Evolutionary conservation across 306 rosid species (phyloP), one percentile per base, ranked within the genome.

Genomic region (Urtica urens): DNA sequence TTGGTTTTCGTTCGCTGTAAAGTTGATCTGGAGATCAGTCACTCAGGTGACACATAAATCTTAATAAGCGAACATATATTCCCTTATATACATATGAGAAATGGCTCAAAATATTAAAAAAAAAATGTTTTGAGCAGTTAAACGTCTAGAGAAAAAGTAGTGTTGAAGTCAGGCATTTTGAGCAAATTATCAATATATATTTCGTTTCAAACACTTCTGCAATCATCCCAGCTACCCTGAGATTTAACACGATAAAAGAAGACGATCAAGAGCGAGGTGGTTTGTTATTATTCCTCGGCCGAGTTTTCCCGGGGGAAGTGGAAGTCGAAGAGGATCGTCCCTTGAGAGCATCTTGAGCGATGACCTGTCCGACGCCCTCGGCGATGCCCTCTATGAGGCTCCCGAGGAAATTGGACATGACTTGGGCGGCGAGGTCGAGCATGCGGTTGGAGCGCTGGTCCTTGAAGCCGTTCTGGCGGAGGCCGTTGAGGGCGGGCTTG

Each of bases 301-400:
- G 40, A 0, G 40, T 10, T 35, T 16, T 35, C n/a, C n/a, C n/a
- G 40, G 40, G n/a, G 10, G 40, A 35, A 35, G 40, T 7, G 10
- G 40, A 35, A 35, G 40, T 7, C 7, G 37, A 31, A 1, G 37
- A 35, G 5, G 29, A 28, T 4, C 20, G 15, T n/a, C 20, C 35
- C 19, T 65, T 77, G 41, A 71, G 19, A 44, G 79, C 60, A 48
- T 74, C 64, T 22, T 90, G 87, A 29, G 71, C 78, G 7, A 90
- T 72, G 23, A 22, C 97, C 41, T 81, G 82, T 1, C 94, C 97
- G 12, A 90, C 62, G 10, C 80, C 72, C 59, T 90, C 92, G 1
- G 84, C 97, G 25, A 90, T 33, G 17, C 95, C 95, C 65, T 84
- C 95, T 12, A 84, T 57, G 4, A 90, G 34, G 0, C 92, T 82